Percentiles rank a stretch among this genome's conserved stretches.
These are phyloP conservation scores for Fragaria iinumae DNA, from an alignment of 306 rosid genomes.

Conservation along the genomic window DNA sequence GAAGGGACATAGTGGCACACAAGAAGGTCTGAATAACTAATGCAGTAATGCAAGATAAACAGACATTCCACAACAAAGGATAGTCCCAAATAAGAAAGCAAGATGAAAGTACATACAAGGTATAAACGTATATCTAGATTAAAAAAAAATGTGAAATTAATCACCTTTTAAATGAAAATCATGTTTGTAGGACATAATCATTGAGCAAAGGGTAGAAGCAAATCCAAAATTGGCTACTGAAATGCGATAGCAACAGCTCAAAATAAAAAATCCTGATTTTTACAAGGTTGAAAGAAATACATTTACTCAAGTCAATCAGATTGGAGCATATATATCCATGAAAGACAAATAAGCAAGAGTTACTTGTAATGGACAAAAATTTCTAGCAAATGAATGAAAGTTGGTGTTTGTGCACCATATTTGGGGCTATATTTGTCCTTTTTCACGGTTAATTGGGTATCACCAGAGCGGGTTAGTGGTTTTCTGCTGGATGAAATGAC, in stretches of 20 bases:
- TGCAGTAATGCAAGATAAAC: background rate
- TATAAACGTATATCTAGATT: background rate
- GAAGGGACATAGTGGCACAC: background rate
- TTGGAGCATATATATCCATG: background rate
- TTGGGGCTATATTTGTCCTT: background rate
- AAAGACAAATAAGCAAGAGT: background rate
- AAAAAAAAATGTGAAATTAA: background rate
- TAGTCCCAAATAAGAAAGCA: background rate
- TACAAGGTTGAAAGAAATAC: background rate
- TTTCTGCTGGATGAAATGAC: conserved; percentile 1
- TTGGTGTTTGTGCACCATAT: background rate
- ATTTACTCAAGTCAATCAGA: background rate
- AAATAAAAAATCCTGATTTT: background rate
- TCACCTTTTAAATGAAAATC: background rate
- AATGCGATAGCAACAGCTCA: background rate
- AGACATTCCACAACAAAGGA: background rate
- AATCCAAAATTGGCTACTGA: background rate
- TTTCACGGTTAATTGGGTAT: background rate
- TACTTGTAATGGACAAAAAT: background rate
- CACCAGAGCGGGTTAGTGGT: background rate
- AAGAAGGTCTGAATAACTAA: background rate
- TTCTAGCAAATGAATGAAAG: background rate
- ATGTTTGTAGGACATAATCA: background rate
- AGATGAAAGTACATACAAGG: background rate
- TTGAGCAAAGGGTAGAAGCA: background rate